phyloP scores from a whole-genome alignment of 2,329 filamentous ascomycete species.

The Fusarium ambrosium region DNA sequence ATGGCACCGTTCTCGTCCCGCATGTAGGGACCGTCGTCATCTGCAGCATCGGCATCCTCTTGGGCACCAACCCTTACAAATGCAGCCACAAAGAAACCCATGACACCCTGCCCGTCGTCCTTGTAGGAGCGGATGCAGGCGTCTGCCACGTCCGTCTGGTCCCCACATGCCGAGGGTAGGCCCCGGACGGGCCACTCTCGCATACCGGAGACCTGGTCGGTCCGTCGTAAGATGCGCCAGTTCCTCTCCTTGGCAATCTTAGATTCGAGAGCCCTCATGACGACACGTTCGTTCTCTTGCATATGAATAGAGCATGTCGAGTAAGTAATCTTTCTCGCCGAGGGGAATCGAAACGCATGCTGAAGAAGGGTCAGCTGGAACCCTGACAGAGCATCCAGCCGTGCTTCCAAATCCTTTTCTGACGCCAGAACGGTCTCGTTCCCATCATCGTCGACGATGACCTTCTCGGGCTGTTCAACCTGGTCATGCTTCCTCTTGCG shows the following conservation, averaged over 20 bases:
- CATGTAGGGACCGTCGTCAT: slow-evolving; percentile 63
- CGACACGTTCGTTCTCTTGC: slow-evolving; percentile 90
- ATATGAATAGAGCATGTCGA: slow-evolving; percentile 93
- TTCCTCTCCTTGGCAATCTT: slow-evolving; percentile 74
- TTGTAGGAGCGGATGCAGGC: slow-evolving; percentile 87
- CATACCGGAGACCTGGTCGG: slow-evolving; percentile 83
- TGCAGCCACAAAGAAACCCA: slow-evolving; percentile 95
- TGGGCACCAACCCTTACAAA: slow-evolving; percentile 68
- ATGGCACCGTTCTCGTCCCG: slow-evolving; percentile 69
- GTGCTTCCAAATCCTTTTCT: slow-evolving; percentile 69
- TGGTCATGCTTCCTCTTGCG: slow-evolving; percentile 64
- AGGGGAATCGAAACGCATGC: slow-evolving; percentile 87
- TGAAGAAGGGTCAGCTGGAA: slow-evolving; percentile 87
- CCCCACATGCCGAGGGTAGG: slow-evolving; percentile 61
- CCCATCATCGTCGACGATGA: slow-evolving; percentile 70
- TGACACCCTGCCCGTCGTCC: slow-evolving; percentile 84
- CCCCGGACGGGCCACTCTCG: slow-evolving; percentile 80
- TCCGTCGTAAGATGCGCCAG: slow-evolving; percentile 81
- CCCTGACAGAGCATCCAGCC: slow-evolving; percentile 79
- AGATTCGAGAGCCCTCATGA: slow-evolving; percentile 78
- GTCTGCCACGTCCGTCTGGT: slow-evolving; percentile 71
- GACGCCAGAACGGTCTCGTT: slow-evolving; percentile 66
- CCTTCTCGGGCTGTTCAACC: slow-evolving; percentile 49
- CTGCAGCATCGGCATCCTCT: slow-evolving; percentile 29
- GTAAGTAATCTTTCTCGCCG: slow-evolving; percentile 83